These are phyloP conservation scores for Citrullus amarus DNA, from an alignment of 306 rosid species.

Conservation along the genomic window DNA sequence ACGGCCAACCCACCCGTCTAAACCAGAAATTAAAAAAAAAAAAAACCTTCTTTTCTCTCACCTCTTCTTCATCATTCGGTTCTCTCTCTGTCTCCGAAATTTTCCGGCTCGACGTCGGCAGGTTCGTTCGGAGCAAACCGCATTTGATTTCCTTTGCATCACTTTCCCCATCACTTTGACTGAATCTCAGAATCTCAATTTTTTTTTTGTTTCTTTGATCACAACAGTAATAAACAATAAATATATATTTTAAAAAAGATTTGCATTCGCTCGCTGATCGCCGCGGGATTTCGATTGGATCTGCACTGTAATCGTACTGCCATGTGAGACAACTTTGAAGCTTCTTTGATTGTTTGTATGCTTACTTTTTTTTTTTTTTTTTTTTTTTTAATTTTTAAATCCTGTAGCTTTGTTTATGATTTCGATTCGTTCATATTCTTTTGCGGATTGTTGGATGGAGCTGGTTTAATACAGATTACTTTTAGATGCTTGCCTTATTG, in stretches of 20 bases:
- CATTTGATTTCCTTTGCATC: conserved; percentile 2
- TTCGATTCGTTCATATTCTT: not conserved
- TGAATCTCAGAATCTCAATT: conserved; percentile 4
- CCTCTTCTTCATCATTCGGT: not conserved
- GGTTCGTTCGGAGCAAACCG: not conserved
- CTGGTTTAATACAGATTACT: not conserved
- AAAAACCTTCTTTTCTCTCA: not conserved
- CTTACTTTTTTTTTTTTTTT: not conserved
- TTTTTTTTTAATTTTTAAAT: not conserved
- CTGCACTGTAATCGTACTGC: conserved; percentile 16
- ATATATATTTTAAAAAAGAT: not conserved
- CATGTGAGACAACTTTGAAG: not conserved
- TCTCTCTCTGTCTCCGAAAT: not conserved
- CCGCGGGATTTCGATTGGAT: conserved; percentile 24
- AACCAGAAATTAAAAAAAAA: not conserved
- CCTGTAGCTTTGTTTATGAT: not conserved
- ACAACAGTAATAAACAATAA: not conserved
- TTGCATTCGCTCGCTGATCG: not conserved
- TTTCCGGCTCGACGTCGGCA: not conserved
- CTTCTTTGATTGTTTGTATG: not conserved
- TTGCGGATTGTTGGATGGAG: not conserved
- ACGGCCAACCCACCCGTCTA: conserved; percentile 1
- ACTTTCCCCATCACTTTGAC: conserved; percentile 11
- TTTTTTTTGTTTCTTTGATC: not conserved
- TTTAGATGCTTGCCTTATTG: not conserved